Evolutionary conservation across 129 eudicot species (phyloP), one percentile per base, ranked within the genome.

Genomic region (Pseudognaphalium luteoalbum): DNA sequence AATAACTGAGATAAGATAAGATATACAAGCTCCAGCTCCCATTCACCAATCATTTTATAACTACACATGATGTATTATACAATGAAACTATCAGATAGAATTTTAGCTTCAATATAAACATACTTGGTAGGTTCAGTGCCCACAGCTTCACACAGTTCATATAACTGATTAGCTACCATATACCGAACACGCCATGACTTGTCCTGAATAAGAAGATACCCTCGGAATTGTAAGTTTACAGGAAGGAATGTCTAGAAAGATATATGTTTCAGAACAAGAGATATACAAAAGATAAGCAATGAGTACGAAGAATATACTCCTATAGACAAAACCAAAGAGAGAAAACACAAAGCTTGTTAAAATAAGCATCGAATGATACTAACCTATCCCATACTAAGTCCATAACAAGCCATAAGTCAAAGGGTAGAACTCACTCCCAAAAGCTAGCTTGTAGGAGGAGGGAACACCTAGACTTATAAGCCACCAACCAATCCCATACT

Each of bases 131-230:
- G 95, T 79, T 93, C 98, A 50, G 98, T 84, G 25, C 98, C 98
- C 81, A 90, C 98, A 75, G 98, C 98, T 81, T 93, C 98, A 82
- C 98, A 93, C 79, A 93, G 88, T 73, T 93, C 98, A 75, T 93
- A 93, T 78, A 93, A 77, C 67, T 93, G 98, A 76, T 93, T 93
- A n/a, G 98, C 98, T 80, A 93, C 98, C 98, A 88, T 93, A 80
- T 93, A 90, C 22, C 98, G 89, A 29, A 93, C 98, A 81, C 98
- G 96, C 98, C 98, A 93, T 37, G 98, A 93, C 85, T 93, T 93
- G 78, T 93, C 98, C 98, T 93, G 92, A 80, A 76, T 71, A 71
- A 61, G 71, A 71, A 42, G 51, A 67, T 62, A 52, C 21, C 29
- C 5, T 35, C 66, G 11, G 42, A 60, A 50, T 21, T 39, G 75